A percentile compares a stretch with the other conserved stretches of the same genome.
These are phyloP conservation scores for Daldinia caldariorum DNA, from an alignment of 495 filamentous ascomycete genomes.

Conservation along the genomic window DNA sequence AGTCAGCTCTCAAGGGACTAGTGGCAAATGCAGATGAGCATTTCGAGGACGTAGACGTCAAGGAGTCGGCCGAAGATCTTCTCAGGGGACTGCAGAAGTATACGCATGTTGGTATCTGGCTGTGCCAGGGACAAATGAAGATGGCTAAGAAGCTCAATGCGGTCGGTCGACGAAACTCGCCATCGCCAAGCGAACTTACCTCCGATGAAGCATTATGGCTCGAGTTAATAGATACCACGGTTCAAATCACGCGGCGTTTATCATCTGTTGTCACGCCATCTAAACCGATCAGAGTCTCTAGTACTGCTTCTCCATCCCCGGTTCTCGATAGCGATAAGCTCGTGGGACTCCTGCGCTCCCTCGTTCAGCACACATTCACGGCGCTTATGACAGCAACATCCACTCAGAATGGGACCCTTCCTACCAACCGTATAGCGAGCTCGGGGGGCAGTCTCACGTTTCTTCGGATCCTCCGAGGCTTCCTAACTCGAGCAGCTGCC, in stretches of 20 bases:
- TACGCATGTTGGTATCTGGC: constrained; percentile 89
- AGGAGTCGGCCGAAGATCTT: constrained; percentile 65
- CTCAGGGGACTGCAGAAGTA: constrained; percentile 87
- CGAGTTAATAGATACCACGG: constrained; percentile 84
- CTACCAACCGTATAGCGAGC: constrained; percentile 48
- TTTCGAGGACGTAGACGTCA: constrained; percentile 61
- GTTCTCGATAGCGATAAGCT: constrained; percentile 64
- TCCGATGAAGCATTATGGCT: constrained; percentile 89
- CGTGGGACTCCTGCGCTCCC: constrained; percentile 69
- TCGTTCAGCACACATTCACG: constrained; percentile 92
- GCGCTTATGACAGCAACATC: constrained; percentile 80
- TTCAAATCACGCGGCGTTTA: constrained; percentile 76
- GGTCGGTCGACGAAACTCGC: constrained; percentile 56
- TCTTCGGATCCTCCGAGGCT: constrained; percentile 87
- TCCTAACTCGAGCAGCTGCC: constrained; percentile 82
- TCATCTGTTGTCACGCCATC: constrained; percentile 48
- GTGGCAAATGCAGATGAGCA: constrained; percentile 60
- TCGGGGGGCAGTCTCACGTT: constrained; percentile 74
- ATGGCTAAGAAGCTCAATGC: constrained; percentile 55
- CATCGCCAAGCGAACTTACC: constrained; percentile 70
- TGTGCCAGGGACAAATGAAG: constrained; percentile 90
- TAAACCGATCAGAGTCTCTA: constrained; percentile 42
- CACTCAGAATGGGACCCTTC: constrained; percentile 46
- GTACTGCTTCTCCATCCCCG: constrained; percentile 23
- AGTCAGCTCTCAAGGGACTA: constrained; percentile 80